Evolutionary conservation across 768 basidiomycete species (phyloP), one percentile per base, ranked within the genome.

Genomic region (Amanita thiersii): DNA sequence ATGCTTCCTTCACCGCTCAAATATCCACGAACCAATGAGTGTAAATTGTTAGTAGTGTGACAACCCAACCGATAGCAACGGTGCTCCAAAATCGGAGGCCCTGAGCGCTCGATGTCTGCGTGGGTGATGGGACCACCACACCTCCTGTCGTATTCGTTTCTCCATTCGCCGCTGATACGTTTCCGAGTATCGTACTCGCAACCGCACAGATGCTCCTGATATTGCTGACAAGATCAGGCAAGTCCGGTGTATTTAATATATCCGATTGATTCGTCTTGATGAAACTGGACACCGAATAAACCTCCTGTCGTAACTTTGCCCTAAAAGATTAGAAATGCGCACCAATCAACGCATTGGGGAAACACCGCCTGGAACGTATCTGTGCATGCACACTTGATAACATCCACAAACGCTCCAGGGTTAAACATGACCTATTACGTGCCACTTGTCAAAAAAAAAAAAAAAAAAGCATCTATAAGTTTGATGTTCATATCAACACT

Each of bases 331-430:
- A 26, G 18, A 24, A 28, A 39, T 23, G 19, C 64, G 30, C 38
- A 79, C 77, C 81, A 82, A 52, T 82, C 79, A 28, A 76, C 76
- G 45, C 79, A 84, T 63, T 82, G 77, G 26, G 79, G 79, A 58
- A 72, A 69, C 3, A 56, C 62, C 14, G 67, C 54, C 48, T 69
- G 64, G 48, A 66, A 68, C 0, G 64, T 64, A 43, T 67, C 64
- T 2, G 68, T 62, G 52, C 81, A 84, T 3, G 78, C 67, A 57
- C 81, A 81, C 57, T 73, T 68, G 53, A 81, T 79, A 33, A 77
- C 64, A 49, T 71, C 67, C 47, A 80, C 64, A 57, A 81, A 81
- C 1, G 72, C 72, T 20, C 74, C 71, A 1, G 80, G 80, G 47
- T 81, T 79, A 50, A 75, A 74, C 33, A 81, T 69, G 48, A 82